These are phyloP conservation scores for Cucumis melo DNA, from an alignment of 306 rosid species.

Conservation along the genomic window DNA sequence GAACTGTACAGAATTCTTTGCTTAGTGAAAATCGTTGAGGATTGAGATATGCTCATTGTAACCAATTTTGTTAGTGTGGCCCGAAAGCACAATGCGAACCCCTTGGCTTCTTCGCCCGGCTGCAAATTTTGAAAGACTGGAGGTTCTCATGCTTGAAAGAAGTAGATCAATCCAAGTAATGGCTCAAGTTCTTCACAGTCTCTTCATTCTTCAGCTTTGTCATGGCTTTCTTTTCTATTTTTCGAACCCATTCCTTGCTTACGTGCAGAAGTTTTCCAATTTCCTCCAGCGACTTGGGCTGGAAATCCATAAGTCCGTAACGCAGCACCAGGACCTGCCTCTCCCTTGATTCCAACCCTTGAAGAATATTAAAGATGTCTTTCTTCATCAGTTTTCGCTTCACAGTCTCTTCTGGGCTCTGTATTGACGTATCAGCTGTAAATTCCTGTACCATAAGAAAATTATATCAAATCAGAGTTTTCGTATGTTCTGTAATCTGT, in stretches of 20 bases:
- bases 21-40: neutral
- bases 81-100: neutral
- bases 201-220: constrained; percentile 37
- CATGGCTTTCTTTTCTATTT: constrained; percentile 58
- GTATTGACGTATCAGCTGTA: constrained; percentile 34
- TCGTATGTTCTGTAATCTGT: neutral
- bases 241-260: constrained; percentile 65
- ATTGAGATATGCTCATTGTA: neutral
- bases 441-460: constrained; percentile 34
- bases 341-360: constrained; percentile 54
- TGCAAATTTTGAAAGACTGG: neutral
- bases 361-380: constrained; percentile 35
- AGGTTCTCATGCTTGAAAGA: neutral
- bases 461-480: neutral
- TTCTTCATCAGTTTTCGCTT: constrained; percentile 50
- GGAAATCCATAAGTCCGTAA: constrained; percentile 50
- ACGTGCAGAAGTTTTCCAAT: constrained; percentile 51
- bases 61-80: neutral
- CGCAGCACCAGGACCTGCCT: constrained; percentile 56
- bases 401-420: constrained; percentile 54
- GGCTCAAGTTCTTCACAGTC: constrained; percentile 24
- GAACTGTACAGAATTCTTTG: neutral
- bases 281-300: constrained; percentile 62
- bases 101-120: neutral
- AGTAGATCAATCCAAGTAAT: constrained; percentile 27